These are phyloP conservation scores for Physcia stellaris DNA, from an alignment of 495 filamentous ascomycete species.

Conservation along the genomic window DNA sequence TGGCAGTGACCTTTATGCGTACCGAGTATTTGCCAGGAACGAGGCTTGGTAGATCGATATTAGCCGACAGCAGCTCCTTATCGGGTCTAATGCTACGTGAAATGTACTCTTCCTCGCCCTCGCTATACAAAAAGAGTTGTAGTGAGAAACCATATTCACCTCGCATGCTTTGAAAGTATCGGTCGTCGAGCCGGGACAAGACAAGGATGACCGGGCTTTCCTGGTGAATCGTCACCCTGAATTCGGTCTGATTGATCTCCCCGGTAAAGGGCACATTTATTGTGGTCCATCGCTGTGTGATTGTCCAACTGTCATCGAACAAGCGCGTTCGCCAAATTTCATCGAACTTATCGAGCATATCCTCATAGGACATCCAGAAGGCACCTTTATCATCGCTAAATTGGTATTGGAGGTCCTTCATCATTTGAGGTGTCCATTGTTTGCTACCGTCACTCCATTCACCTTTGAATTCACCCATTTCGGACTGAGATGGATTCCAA, in stretches of 20 bases:
- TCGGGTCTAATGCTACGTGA: slow-evolving; percentile 44
- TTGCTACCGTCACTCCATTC: slow-evolving; percentile 75
- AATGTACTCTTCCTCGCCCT: slow-evolving; percentile 51
- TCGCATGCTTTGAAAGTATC: slow-evolving; percentile 56
- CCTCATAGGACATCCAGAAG: slow-evolving; percentile 33
- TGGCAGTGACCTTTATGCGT: slow-evolving; percentile 48
- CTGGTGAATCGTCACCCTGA: slow-evolving; percentile 40
- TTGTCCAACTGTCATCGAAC: slow-evolving; percentile 50
- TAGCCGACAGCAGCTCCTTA: slow-evolving; percentile 46
- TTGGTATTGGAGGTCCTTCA: slow-evolving; percentile 1
- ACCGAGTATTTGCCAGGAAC: slow-evolving; percentile 54
- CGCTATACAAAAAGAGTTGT: slow-evolving; percentile 50
- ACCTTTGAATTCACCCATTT: slow-evolving; percentile 63
- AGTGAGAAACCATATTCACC: slow-evolving; percentile 51
- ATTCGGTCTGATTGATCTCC: slow-evolving; percentile 56
- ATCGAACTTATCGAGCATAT: slow-evolving; percentile 54
- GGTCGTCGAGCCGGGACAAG: slow-evolving; percentile 50
- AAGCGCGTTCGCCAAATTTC: slow-evolving; percentile 55
- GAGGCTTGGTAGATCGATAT: slow-evolving; percentile 54
- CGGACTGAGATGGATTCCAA: no score
- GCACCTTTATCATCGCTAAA: slow-evolving; percentile 36
- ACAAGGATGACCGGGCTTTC: slow-evolving; percentile 48
- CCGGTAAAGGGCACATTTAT: slow-evolving; percentile 53
- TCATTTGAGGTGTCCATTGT: slow-evolving; percentile 55
- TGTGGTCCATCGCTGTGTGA: slow-evolving; percentile 54